Conservation (phyloP, 257 asterid genomes). For the Penstemon eatonii region DNA sequence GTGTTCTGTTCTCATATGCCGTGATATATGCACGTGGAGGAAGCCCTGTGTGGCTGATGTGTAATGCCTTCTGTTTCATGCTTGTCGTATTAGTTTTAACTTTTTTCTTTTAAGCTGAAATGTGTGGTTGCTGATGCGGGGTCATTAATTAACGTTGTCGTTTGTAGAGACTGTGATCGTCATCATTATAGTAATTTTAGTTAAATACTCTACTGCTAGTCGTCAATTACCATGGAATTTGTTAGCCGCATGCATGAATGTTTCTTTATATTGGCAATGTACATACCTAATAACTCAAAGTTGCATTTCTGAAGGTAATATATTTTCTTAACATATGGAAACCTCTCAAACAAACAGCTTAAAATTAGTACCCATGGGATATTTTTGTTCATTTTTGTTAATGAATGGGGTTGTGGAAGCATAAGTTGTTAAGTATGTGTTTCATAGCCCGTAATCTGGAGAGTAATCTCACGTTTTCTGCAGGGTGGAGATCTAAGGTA, state of each 20-base stretch:
- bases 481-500: conserved; percentile 93
- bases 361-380: neutral
- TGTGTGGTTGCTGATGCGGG: conserved; percentile 12
- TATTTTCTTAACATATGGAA: neutral
- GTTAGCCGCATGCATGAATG: neutral
- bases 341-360: neutral
- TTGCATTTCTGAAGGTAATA: conserved; percentile 5
- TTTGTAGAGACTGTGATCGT: neutral
- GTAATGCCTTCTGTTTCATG: neutral
- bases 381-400: neutral
- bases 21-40: neutral
- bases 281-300: neutral
- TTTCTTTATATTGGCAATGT: neutral
- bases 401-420: conserved; percentile 5
- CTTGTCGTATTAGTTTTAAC: neutral
- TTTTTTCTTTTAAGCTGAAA: conserved; percentile 18
- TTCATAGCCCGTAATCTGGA: conserved; percentile 3
- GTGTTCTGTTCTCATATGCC: conserved; percentile 4
- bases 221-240: conserved; percentile 1
- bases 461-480: conserved; percentile 27
- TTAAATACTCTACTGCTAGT: neutral
- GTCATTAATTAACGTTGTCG: conserved; percentile 20
- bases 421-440: neutral
- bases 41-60: conserved; percentile 14
- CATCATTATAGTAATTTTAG: neutral